Evolutionary conservation across 192 early-diverging fungal species (phyloP), one percentile per base, ranked within the genome.

Genomic region (Backusella mclennaniae): DNA sequence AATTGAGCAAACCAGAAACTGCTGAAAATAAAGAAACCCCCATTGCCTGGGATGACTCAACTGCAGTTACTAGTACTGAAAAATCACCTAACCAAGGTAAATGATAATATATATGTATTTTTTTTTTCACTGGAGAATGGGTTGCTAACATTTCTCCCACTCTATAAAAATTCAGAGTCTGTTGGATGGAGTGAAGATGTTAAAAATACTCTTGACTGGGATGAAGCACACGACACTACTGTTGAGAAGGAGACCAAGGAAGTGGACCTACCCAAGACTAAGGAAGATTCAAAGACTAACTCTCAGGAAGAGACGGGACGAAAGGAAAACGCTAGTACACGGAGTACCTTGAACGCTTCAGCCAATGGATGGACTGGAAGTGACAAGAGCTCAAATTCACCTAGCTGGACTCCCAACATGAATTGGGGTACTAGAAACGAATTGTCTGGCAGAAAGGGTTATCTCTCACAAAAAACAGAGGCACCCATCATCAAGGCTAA

Each of bases 381-480:
- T 63, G 56, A 29, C 21, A 63, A 63, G 1, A 5, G 26, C 26
- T 23, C n/a, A 6, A 56, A 23, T 7, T 56, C 56, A 14, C 56
- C 56, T 12, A 63, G 56, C 8, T 63, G 56, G 56, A 29, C 21
- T 63, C 56, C 56, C 11, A 63, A 63, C 23, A 12, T 29, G 56
- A 63, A 63, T n/a, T 63, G 56, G 56, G 23, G 56, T 12, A 11
- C 7, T 63, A 26, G 9, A 26, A 63, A 63, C 26, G 56, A 63
- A 63, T 4, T 29, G 9, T 63, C 56, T 12, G 56, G 31, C 1
- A 53, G 52, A 63, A 73, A 73, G 17, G 29, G 52, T 39, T 73
- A 73, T 38, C 46, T 73, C 17, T 73, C 72, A 3, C 72, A 73
- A 29, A 73, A 73, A 52, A 39, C n/a, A 35, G 70, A 71, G 26